These are phyloP conservation scores for Mycena polygramma DNA, from an alignment of 768 basidiomycete species.

Conservation along the genomic window DNA sequence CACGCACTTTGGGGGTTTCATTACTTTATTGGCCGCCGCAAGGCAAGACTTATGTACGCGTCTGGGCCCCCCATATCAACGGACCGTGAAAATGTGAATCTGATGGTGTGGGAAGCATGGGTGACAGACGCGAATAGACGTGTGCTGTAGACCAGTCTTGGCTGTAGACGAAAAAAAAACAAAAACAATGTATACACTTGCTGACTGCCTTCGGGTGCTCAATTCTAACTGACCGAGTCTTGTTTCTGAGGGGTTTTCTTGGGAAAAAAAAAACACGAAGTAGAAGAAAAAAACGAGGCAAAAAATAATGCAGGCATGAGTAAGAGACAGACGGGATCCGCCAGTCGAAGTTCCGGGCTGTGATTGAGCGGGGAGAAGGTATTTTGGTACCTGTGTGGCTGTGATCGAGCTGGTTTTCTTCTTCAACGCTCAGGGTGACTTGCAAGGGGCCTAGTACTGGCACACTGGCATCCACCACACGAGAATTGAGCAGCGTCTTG, in stretches of 20 bases:
- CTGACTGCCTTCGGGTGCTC: too few species aligned
- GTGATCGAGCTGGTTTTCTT: background rate
- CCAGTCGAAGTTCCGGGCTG: too few species aligned
- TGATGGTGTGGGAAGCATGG: background rate
- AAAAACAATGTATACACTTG: background rate
- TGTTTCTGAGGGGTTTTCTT: too few species aligned
- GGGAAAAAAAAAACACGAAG: too few species aligned
- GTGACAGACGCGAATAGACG: background rate
- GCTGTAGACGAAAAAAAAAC: background rate
- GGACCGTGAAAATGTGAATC: background rate
- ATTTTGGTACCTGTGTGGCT: conserved; percentile 8
- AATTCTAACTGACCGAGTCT: too few species aligned
- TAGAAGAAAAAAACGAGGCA: too few species aligned
- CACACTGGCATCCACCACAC: conserved; percentile 3
- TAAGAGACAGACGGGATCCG: too few species aligned
- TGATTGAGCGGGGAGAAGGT: background rate
- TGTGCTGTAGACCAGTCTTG: too few species aligned
- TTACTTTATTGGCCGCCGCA: background rate
- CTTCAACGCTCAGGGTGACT: background rate
- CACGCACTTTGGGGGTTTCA: too few species aligned
- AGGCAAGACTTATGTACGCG: background rate
- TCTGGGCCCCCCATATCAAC: background rate
- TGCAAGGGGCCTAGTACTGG: background rate
- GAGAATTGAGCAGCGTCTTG: background rate
- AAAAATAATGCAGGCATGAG: too few species aligned